A percentile compares a stretch with the other conserved stretches of the same genome.
phyloP scores from a whole-genome alignment of 805 yeast species.

The Starmerella kuoi region DNA sequence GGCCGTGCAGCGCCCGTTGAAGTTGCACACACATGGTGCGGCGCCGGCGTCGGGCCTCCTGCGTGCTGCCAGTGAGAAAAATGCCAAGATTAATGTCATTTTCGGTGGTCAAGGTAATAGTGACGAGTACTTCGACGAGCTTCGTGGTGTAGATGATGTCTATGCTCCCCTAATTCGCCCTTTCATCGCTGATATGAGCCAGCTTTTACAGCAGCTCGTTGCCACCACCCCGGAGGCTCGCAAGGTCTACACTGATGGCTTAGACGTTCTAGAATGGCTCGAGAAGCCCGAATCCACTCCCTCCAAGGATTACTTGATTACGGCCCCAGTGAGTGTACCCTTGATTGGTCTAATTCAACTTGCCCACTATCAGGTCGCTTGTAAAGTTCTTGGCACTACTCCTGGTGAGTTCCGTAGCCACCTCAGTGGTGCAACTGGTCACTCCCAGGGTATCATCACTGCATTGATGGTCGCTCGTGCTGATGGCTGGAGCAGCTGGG shows the following conservation, averaged over 20 bases:
- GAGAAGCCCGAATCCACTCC: slow-evolving; percentile 77
- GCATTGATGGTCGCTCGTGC: slow-evolving; percentile 80
- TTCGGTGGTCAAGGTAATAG: slow-evolving; percentile 99
- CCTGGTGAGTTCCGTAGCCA: slow-evolving; percentile 76
- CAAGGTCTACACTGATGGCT: slow-evolving; percentile 86
- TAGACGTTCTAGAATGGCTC: slow-evolving; percentile 81
- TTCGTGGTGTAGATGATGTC: slow-evolving; percentile 67
- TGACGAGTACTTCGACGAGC: slow-evolving; percentile 93
- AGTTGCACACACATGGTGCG: slow-evolving; percentile 28
- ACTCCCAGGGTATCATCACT: slow-evolving; percentile 55
- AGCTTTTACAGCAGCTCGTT: slow-evolving; percentile 54
- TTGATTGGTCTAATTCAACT: slow-evolving; percentile 90
- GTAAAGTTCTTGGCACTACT: slow-evolving; percentile 67
- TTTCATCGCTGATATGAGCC: slow-evolving; percentile 57
- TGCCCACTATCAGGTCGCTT: slow-evolving; percentile 81
- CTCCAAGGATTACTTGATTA: slow-evolving; percentile 70
- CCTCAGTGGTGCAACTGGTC: slow-evolving; percentile 38
- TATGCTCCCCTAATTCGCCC: slow-evolving; percentile 67
- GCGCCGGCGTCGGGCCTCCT: slow-evolving; percentile 44
- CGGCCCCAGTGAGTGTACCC: slow-evolving; percentile 95
- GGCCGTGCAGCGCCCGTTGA: slow-evolving; percentile 39
- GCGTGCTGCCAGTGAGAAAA: slow-evolving; percentile 43
- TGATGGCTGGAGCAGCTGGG: slow-evolving; percentile 76
- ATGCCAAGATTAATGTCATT: slow-evolving; percentile 63
- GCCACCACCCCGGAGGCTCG: slow-evolving; percentile 63